These are phyloP conservation scores for Emericellopsis atlantica DNA, from an alignment of 2,329 filamentous ascomycete species.

Conservation along the genomic window DNA sequence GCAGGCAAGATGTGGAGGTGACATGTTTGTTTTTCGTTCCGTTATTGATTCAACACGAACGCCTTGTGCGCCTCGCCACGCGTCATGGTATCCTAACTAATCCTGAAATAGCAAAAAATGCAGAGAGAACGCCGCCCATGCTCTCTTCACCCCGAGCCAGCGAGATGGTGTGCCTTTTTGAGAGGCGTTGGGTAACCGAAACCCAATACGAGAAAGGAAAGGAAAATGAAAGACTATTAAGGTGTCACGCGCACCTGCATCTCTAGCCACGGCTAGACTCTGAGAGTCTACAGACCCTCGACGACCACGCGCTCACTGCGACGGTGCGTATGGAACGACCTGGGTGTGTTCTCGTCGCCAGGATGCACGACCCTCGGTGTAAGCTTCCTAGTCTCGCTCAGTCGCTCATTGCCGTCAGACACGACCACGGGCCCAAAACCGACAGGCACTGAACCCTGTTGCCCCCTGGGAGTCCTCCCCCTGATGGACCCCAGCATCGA, in stretches of 20 bases:
- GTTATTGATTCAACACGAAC: not conserved
- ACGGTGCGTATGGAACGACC: conserved; percentile 18
- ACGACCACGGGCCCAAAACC: conserved; percentile 2
- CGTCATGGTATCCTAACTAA: not conserved
- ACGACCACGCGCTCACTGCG: conserved; percentile 42
- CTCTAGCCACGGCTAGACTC: not conserved
- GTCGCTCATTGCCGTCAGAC: conserved; percentile 12
- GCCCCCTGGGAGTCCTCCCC: conserved; percentile 10
- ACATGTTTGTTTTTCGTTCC: not conserved
- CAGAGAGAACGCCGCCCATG: not conserved
- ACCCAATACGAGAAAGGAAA: not conserved
- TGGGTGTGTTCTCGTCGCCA: conserved; percentile 12
- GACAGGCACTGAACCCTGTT: not conserved
- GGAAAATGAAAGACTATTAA: not conserved
- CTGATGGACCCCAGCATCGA: conserved; percentile 44
- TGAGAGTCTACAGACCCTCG: conserved; percentile 24
- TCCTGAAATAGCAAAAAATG: not conserved
- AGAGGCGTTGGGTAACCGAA: not conserved
- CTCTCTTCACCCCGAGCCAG: not conserved
- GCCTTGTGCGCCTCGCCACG: not conserved
- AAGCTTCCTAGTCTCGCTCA: conserved; percentile 23
- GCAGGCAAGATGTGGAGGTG: too few species aligned
- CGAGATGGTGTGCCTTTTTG: not conserved
- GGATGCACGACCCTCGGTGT: conserved; percentile 34
- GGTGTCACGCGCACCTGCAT: not conserved